phyloP scores from a whole-genome alignment of 176 grass and related monocot species.

The Oropetium thomaeum region DNA sequence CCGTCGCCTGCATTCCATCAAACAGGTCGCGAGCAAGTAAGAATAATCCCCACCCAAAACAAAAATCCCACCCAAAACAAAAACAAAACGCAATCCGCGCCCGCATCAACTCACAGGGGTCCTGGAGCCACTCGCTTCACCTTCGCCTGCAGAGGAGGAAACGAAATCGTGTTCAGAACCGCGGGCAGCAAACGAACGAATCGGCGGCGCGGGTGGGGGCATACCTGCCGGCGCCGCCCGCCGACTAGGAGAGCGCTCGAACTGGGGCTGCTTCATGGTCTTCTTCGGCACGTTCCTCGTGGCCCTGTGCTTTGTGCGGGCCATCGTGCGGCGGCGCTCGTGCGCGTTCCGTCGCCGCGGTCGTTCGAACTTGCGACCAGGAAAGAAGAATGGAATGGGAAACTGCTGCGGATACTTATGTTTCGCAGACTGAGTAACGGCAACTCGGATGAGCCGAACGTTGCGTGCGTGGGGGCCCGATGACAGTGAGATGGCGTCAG shows the following conservation, averaged over 20 bases:
- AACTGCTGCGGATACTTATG: too few species aligned
- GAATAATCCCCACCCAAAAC: too few species aligned
- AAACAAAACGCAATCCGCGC: not conserved
- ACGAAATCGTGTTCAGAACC: not conserved
- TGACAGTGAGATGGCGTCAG: too few species aligned
- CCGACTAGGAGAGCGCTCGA: not conserved
- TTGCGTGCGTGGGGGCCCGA: too few species aligned
- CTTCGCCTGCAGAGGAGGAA: constrained; percentile 5
- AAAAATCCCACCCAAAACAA: not conserved
- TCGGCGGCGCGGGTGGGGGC: too few species aligned
- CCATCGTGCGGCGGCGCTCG: not conserved
- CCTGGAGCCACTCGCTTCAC: not conserved
- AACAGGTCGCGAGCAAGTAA: constrained; percentile 28
- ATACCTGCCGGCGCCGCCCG: not conserved
- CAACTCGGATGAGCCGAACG: too few species aligned
- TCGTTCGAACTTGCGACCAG: not conserved
- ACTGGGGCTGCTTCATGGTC: not conserved
- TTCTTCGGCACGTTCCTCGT: too few species aligned
- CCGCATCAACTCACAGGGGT: not conserved
- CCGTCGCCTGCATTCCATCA: constrained; percentile 38
- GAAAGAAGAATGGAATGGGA: not conserved
- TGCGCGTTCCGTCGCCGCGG: not conserved
- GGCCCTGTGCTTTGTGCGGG: constrained; percentile 18
- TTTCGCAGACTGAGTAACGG: too few species aligned
- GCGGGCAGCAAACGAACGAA: not conserved